phyloP scores from a whole-genome alignment of 495 filamentous ascomycete species.

The Neurospora cerealis region DNA sequence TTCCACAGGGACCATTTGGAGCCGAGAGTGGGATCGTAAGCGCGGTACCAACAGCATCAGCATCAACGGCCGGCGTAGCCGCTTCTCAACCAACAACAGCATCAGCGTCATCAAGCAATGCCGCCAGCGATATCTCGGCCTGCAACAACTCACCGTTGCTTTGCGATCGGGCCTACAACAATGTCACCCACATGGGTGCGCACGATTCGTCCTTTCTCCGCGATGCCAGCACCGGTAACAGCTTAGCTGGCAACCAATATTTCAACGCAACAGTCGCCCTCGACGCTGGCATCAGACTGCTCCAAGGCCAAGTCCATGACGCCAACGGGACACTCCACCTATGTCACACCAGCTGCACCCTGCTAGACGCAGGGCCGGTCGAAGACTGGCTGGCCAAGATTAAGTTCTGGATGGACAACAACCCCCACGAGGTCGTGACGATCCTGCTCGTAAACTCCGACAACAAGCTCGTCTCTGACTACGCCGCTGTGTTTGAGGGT shows the following conservation, averaged over 20 bases:
- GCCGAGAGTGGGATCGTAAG: not conserved
- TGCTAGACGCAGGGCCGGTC: conserved; percentile 57
- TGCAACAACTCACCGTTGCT: conserved; percentile 61
- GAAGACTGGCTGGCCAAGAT: conserved; percentile 45
- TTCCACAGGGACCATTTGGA: conserved; percentile 12
- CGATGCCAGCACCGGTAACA: conserved; percentile 39
- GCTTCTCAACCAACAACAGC: conserved; percentile 1
- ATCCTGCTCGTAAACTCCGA: conserved; percentile 62
- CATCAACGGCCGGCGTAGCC: not conserved
- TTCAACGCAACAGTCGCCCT: conserved; percentile 55
- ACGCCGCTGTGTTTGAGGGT: conserved; percentile 43
- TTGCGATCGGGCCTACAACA: conserved; percentile 52
- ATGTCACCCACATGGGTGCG: conserved; percentile 58
- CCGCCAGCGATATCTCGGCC: conserved; percentile 17
- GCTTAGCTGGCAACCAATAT: conserved; percentile 56
- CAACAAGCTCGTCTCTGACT: conserved; percentile 34
- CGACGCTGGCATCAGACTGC: conserved; percentile 55
- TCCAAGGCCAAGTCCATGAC: conserved; percentile 61
- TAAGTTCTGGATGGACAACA: conserved; percentile 52
- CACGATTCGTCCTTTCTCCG: conserved; percentile 61
- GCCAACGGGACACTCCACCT: conserved; percentile 41
- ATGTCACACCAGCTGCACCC: conserved; percentile 55
- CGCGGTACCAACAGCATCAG: not conserved
- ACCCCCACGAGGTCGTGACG: conserved; percentile 61
- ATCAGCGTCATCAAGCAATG: conserved; percentile 5